Evolutionary conservation across 257 asterid species (phyloP), one percentile per base, ranked within the genome.

Genomic region (Solanum stenotomum): DNA sequence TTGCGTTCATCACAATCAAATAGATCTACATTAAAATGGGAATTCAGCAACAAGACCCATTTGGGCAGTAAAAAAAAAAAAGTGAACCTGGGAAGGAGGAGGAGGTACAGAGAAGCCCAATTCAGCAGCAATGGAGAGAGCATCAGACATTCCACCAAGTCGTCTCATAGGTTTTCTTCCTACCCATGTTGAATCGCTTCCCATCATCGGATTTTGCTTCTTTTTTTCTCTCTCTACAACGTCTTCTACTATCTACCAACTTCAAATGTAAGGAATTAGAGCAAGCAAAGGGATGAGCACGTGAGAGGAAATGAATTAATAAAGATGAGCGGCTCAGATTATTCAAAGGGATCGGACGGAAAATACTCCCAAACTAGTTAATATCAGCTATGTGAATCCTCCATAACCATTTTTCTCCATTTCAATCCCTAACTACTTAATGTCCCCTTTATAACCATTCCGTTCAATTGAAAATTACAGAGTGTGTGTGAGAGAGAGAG

Each of bases 101-200:
- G 94, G 93, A 83, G 93, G 86, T 46, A 93, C 93, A 87, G 98
- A 91, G 92, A 91, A 97, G 3, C 99, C 98, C 37, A 97, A 95
- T 89, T 97, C 98, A 74, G 98, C 92, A 88, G 98, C 98, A 89
- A 97, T 93, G 79, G 96, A 94, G 84, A 95, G 98, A 37, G 99
- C 98, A 92, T 97, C 99, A 46, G 98, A 97, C 98, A 97, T 92
- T 20, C 99, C 99, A 42, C 98, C 98, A 2, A 95, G 94, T 87
- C 98, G 93, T 89, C 98, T 90, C 89, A 94, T 87, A 15, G 99
- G 95, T 90, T 96, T 97, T 87, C 94, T 93, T 44, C 98, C 98
- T 59, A 97, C 99, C 99, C 98, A 97, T 13, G 98, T 82, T 15
- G 93, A 82, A 85, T 95, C 98, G 93, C 92, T 89, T 75, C 96